Conservation (phyloP, 768 basidiomycete genomes). For the Russula olivacea region DNA sequence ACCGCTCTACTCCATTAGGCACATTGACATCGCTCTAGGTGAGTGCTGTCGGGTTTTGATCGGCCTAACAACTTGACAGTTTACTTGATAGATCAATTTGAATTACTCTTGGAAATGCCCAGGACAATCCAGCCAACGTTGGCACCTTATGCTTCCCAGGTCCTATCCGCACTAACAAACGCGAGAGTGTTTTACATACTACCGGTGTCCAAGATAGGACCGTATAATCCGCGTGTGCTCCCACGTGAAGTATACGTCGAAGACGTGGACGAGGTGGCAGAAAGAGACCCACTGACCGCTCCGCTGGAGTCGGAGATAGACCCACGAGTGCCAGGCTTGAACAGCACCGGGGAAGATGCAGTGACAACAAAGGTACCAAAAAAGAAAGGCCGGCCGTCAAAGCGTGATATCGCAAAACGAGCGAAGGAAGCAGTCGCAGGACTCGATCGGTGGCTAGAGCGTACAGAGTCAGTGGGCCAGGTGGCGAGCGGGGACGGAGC, state of each 20-base stretch:
- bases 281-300: not conserved
- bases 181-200: conserved; percentile 54
- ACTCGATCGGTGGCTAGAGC: conserved; percentile 62
- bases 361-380: conserved; percentile 11
- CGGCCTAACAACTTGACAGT: conserved; percentile 6
- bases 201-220: conserved; percentile 44
- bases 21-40: conserved; percentile 51
- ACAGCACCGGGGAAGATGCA: not conserved
- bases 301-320: conserved; percentile 2
- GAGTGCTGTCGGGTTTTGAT: conserved; percentile 33
- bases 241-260: conserved; percentile 62
- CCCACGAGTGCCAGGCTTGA: not conserved
- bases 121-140: conserved; percentile 41
- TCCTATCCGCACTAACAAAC: conserved; percentile 45
- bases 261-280: conserved; percentile 27
- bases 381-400: conserved; percentile 26
- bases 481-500: not conserved
- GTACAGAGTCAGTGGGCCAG: conserved; percentile 9
- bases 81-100: conserved; percentile 47
- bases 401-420: conserved; percentile 20
- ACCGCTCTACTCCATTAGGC: conserved; percentile 42
- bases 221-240: conserved; percentile 57
- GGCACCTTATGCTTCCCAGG: conserved; percentile 44
- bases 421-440: conserved; percentile 33
- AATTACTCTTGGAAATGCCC: conserved; percentile 45